Evolutionary conservation across 352 stramenopile genomes (phyloP).

Genomic region (Phytophthora meadii): DNA sequence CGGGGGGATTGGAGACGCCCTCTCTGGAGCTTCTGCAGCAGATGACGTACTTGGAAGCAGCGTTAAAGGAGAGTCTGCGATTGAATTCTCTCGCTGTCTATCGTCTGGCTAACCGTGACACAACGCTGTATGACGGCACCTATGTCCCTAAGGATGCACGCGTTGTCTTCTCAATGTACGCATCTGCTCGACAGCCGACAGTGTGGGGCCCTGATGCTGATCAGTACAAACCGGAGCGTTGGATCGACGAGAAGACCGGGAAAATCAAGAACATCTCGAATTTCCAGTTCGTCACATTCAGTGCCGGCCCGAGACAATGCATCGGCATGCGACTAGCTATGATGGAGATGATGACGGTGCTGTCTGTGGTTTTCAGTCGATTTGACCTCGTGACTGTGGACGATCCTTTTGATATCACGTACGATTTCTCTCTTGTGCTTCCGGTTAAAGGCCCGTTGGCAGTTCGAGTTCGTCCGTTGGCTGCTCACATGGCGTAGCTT

Average conservation of each 20-base stretch:
- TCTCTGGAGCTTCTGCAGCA: slow-evolving; percentile 42
- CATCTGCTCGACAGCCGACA: slow-evolving; percentile 23
- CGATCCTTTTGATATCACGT: slow-evolving; percentile 38
- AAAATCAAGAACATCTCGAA: slow-evolving; percentile 37
- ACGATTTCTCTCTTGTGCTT: slow-evolving; percentile 45
- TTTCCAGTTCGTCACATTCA: slow-evolving; percentile 45
- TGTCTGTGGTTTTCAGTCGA: slow-evolving; percentile 55
- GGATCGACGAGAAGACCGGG: slow-evolving; percentile 32
- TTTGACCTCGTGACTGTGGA: slow-evolving; percentile 50
- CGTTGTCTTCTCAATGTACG: slow-evolving; percentile 37
- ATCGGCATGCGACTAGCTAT: slow-evolving; percentile 43
- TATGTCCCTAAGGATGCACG: slow-evolving; percentile 34
- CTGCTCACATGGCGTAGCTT: slow-evolving; percentile 18
- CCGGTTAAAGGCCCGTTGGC: slow-evolving; percentile 39
- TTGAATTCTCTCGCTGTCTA: slow-evolving; percentile 51
- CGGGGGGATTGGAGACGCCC: slow-evolving; percentile 24
- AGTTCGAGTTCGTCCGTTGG: slow-evolving; percentile 24
- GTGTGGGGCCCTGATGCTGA: slow-evolving; percentile 52
- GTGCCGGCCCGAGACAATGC: slow-evolving; percentile 41
- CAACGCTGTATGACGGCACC: slow-evolving; percentile 57
- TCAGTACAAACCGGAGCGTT: slow-evolving; percentile 53
- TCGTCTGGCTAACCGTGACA: slow-evolving; percentile 47
- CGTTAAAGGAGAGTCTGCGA: slow-evolving; percentile 55
- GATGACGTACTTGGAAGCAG: slow-evolving; percentile 56
- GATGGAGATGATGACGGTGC: slow-evolving; percentile 46